Conservation (phyloP, 2,329 filamentous ascomycete species). For the Lasiodiplodia citricola region DNA sequence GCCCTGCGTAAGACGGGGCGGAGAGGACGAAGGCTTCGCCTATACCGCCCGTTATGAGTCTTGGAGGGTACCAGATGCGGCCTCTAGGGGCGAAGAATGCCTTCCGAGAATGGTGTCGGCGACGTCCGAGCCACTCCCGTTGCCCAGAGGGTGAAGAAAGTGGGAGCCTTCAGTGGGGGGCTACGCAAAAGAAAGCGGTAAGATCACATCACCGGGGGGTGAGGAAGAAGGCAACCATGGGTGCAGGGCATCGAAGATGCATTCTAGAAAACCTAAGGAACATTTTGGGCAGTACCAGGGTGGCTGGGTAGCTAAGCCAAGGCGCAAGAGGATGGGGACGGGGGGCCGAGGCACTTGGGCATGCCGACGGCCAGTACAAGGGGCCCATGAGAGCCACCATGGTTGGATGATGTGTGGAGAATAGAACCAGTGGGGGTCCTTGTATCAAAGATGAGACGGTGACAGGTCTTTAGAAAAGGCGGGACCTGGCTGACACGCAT, state of each 20-base stretch:
- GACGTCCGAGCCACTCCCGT: slow-evolving; percentile 3
- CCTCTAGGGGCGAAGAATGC: neutral
- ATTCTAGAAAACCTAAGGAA: neutral
- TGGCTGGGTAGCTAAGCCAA: neutral
- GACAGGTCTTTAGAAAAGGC: neutral
- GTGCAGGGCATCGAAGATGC: neutral
- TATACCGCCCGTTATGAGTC: slow-evolving; percentile 12
- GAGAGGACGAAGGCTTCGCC: neutral
- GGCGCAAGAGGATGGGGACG: neutral
- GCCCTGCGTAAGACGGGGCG: slow-evolving; percentile 2
- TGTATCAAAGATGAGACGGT: neutral
- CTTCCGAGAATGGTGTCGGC: neutral
- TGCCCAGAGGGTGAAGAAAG: neutral
- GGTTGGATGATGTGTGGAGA: slow-evolving; percentile 13
- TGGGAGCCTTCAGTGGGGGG: neutral
- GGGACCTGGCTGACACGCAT: slow-evolving; percentile 10
- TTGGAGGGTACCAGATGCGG: neutral
- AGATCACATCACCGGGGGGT: neutral
- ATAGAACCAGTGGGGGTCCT: neutral
- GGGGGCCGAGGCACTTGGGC: slow-evolving; percentile 1
- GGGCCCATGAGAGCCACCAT: neutral
- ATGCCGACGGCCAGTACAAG: neutral
- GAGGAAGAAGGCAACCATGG: neutral
- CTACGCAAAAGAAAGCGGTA: neutral
- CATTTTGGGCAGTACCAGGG: neutral